Percentiles rank a stretch among this genome's conserved stretches.
Conservation (phyloP, 257 asterid species). For the Nicotiana tomentosiformis region DNA sequence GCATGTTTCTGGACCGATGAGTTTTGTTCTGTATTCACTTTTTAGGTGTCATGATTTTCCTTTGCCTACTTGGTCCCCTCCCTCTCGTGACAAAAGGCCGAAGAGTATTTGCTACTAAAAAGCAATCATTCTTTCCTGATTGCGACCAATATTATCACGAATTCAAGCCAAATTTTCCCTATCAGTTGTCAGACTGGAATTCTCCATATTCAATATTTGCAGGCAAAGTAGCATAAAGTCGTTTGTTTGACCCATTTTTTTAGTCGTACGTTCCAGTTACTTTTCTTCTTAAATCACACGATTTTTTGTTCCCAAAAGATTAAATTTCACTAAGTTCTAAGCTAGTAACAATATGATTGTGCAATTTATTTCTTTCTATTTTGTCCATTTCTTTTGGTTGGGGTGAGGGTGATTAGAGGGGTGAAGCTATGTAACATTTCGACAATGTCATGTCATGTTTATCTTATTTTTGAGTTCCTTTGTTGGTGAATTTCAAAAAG, state of each 20-base stretch:
- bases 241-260: too few species aligned
- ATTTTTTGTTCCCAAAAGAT: not conserved
- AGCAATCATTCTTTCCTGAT: not conserved
- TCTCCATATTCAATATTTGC: not conserved
- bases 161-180: not conserved
- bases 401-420: not conserved
- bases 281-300: not conserved
- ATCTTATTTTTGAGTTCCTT: not conserved
- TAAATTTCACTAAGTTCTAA: not conserved
- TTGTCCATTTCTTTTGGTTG: not conserved
- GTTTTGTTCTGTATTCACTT: too few species aligned
- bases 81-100: not conserved
- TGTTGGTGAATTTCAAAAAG: not conserved
- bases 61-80: not conserved
- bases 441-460: not conserved
- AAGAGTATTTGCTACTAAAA: not conserved
- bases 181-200: not conserved
- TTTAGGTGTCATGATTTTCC: not conserved
- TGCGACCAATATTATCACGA: not conserved
- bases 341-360: not conserved
- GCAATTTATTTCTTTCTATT: not conserved
- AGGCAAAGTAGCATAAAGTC: too few species aligned
- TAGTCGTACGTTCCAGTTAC: not conserved
- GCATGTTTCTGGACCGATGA: not conserved
- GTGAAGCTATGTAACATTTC: not conserved